Evolutionary conservation across 495 filamentous ascomycete genomes (phyloP).

Genomic region (Massariosphaeria phaeospora): DNA sequence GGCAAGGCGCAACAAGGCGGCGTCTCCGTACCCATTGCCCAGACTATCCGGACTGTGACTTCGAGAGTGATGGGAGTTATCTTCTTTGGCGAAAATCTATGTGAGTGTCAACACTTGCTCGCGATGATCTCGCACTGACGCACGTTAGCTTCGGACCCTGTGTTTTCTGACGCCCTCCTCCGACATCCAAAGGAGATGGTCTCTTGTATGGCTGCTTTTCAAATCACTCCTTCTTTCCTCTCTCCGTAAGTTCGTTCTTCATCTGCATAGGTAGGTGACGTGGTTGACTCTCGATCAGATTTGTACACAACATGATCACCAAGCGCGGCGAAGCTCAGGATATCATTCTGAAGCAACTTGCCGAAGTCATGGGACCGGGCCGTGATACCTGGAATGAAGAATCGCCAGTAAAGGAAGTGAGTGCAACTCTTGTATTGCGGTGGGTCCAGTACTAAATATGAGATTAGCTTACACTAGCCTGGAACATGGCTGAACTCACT

Average conservation of each 20-base stretch:
- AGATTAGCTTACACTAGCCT: not conserved
- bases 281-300: not conserved
- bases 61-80: not conserved
- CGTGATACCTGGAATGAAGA: not conserved
- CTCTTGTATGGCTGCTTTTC: slow-evolving; percentile 4
- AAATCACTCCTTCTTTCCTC: not conserved
- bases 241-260: not conserved
- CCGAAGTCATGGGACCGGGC: not conserved
- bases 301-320: not conserved
- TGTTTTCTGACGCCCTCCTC: not conserved
- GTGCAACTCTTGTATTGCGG: not conserved
- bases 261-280: too few species aligned
- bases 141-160: not conserved
- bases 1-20: not conserved
- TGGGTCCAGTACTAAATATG: not conserved
- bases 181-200: slow-evolving; percentile 3
- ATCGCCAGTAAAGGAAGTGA: not conserved
- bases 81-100: not conserved
- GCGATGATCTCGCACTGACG: not conserved
- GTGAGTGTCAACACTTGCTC: not conserved
- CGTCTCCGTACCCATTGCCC: not conserved
- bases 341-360: not conserved
- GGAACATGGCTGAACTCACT: not conserved
- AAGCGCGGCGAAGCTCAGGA: not conserved
- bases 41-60: not conserved